Base-by-base conservation (phyloP, 2,329 filamentous ascomycete genomes). In the Mycosphaerelloides madeirae region DNA sequence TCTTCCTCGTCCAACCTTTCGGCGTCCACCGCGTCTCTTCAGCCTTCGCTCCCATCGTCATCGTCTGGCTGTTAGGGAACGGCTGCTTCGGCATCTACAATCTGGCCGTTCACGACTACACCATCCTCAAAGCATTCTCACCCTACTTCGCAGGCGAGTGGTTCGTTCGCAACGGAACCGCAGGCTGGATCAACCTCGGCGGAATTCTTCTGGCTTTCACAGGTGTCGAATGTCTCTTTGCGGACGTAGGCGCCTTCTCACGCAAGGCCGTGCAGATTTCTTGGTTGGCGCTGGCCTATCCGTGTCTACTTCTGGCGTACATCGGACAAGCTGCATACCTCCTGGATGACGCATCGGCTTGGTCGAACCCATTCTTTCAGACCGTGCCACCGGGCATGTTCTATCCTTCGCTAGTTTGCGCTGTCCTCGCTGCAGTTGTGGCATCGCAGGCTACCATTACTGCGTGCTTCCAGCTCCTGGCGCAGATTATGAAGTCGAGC, bases 371-470 rank as follows among this genome's bases (percentile, higher is more conserved):
- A 0, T 87, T 90, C 61, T 89, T 84, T 67, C 78, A 84, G 49
- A 76, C 79, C 0, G 79, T 81, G 0, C 84, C 84, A 0, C 78
- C 78, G 0, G 82, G 83, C 2, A 81, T 78, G 58, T 71, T 88
- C 20, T 85, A 83, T 56, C 83, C 82, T 3, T 78, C 77, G 41
- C 68, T 89, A 18, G 72, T 89, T 3, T 67, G 88, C 33, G 83
- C 84, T 0, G 74, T 88, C 7, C 65, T 85, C 3, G 54, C 54
- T n/a, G 82, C 83, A 18, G 79, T 89, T 54, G 84, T 89, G 11
- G 85, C 85, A 1, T 85, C 81, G 3, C 85, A 89, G 54, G 85
- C 85, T 7, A 83, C 87, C 66, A 87, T 89, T 39, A 89, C 85
- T 0, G 48, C 47, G n/a, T 80, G 81, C 0, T 89, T 88, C 52